These are phyloP conservation scores for Sclerotinia glacialis DNA, from an alignment of 2,329 filamentous ascomycete species.

Conservation along the genomic window DNA sequence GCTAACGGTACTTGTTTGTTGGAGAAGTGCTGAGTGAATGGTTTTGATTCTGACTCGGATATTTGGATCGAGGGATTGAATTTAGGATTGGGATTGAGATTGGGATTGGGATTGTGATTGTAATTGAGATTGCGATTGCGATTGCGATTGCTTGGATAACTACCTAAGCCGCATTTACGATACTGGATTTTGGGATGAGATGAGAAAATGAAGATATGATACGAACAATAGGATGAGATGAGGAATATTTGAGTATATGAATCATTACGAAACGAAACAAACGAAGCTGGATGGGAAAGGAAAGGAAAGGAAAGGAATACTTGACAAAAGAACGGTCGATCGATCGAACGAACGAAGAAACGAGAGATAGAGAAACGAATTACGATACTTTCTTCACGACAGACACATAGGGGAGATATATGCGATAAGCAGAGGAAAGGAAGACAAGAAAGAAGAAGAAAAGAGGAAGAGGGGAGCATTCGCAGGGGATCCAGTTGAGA, in stretches of 20 bases:
- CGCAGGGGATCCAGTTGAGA: neutral
- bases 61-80: neutral
- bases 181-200: conserved; percentile 4
- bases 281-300: neutral
- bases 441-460: neutral
- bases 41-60: neutral
- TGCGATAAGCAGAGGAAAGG: neutral
- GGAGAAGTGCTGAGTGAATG: neutral
- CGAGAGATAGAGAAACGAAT: neutral
- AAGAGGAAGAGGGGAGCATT: neutral
- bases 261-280: neutral
- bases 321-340: neutral
- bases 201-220: conserved; percentile 5
- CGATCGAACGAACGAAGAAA: neutral
- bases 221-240: neutral
- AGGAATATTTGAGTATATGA: conserved; percentile 1
- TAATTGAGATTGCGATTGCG: neutral
- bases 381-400: neutral
- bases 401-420: neutral
- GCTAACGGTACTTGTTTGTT: no score
- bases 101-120: neutral
- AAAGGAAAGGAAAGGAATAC: neutral
- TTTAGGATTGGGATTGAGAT: neutral
- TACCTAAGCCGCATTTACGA: neutral
- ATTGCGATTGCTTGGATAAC: no score